Conservation (phyloP, 768 basidiomycete genomes). For the Collybia mongolica region DNA sequence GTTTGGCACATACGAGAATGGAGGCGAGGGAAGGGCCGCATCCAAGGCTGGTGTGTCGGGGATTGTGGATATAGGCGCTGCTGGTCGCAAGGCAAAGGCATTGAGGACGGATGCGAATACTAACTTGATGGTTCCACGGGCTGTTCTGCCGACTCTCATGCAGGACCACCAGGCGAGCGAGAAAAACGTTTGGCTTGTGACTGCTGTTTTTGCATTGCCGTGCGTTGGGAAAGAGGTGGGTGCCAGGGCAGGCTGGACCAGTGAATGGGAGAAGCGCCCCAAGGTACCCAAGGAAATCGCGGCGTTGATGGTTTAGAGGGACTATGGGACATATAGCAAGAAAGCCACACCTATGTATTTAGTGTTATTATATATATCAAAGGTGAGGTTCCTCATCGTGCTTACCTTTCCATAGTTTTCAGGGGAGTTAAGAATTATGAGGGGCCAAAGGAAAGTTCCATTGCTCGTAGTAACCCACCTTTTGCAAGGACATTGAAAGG, state of each 20-base stretch:
- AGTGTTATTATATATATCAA: background rate
- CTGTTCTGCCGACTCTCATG: slow-evolving; percentile 64
- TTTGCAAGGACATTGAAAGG: no score
- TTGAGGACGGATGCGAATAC: slow-evolving; percentile 71
- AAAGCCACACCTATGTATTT: background rate
- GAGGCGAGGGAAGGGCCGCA: slow-evolving; percentile 46
- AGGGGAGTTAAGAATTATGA: no score
- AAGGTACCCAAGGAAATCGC: slow-evolving; percentile 37
- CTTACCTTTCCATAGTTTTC: no score
- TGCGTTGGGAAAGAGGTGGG: slow-evolving; percentile 34
- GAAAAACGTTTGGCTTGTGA: slow-evolving; percentile 55
- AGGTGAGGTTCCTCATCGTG: no score
- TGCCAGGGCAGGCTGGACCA: slow-evolving; percentile 41
- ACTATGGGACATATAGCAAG: background rate
- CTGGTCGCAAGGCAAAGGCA: slow-evolving; percentile 34
- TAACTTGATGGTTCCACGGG: slow-evolving; percentile 64
- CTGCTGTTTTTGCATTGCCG: slow-evolving; percentile 65
- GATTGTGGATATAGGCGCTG: slow-evolving; percentile 46
- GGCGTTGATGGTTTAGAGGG: slow-evolving; percentile 9
- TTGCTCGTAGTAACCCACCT: no score
- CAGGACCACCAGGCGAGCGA: slow-evolving; percentile 41
- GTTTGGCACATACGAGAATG: slow-evolving; percentile 51
- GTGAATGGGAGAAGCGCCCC: slow-evolving; percentile 49
- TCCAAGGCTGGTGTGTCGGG: slow-evolving; percentile 65
- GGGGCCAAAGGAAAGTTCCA: no score